phyloP scores from a whole-genome alignment of 345 rosid genomes.

The Lepidium sativum region DNA sequence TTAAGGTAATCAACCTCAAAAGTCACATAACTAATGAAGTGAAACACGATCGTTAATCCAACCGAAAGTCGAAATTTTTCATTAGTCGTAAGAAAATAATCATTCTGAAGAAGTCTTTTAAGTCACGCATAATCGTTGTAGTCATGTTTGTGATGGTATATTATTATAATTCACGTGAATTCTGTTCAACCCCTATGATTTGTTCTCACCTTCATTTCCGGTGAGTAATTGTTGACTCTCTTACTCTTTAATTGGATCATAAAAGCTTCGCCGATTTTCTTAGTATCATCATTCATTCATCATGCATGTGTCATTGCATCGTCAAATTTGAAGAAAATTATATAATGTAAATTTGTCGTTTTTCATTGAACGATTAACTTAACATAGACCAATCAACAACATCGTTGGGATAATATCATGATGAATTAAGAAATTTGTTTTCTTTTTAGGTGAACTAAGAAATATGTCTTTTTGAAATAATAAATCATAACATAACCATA shows the following conservation, averaged over 20 bases:
- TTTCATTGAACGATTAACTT: too few species aligned
- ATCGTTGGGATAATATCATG: too few species aligned
- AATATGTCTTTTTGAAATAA: too few species aligned
- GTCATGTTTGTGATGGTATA: not conserved
- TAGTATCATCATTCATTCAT: not conserved
- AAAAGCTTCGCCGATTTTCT: not conserved
- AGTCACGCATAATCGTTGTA: not conserved
- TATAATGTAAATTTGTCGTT: too few species aligned
- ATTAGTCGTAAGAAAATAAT: not conserved
- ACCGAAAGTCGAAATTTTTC: not conserved
- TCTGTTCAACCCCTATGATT: slow-evolving; percentile 8
- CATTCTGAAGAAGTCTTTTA: not conserved
- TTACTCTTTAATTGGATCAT: not conserved
- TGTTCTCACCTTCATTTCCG: slow-evolving; percentile 13
- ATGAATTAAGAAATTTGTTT: too few species aligned
- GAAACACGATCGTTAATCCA: slow-evolving; percentile 1
- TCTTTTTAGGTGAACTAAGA: too few species aligned
- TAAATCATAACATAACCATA: too few species aligned
- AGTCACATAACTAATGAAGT: slow-evolving; percentile 3
- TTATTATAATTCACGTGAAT: slow-evolving; percentile 5
- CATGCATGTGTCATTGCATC: too few species aligned
- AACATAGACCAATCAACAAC: too few species aligned
- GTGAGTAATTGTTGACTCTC: slow-evolving; percentile 7
- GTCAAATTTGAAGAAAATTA: too few species aligned
- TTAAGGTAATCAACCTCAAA: not conserved